Conservation (phyloP, 192 early-diverging fungal species). For the Coemansia sp. region DNA sequence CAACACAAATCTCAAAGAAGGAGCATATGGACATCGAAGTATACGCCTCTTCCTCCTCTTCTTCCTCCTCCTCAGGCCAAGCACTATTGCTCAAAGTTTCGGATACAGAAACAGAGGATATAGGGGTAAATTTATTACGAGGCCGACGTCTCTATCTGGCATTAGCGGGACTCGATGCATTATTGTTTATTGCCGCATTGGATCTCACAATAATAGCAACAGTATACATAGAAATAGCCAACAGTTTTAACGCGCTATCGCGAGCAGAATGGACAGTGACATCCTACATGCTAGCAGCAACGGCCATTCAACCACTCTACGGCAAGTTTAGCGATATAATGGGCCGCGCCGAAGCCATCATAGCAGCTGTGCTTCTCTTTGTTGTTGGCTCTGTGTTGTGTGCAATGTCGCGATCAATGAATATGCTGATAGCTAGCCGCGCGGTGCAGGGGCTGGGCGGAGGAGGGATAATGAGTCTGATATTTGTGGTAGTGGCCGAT, state of each 20-base stretch:
- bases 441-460: slow-evolving; percentile 84
- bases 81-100: neutral
- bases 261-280: slow-evolving; percentile 84
- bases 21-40: neutral
- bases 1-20: neutral
- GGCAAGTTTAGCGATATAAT: slow-evolving; percentile 90
- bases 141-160: slow-evolving; percentile 41
- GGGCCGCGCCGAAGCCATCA: slow-evolving; percentile 77
- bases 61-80: neutral
- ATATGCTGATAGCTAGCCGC: slow-evolving; percentile 69
- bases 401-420: slow-evolving; percentile 66
- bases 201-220: slow-evolving; percentile 88
- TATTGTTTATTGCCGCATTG: slow-evolving; percentile 74
- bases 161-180: slow-evolving; percentile 56
- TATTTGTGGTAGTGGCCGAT: slow-evolving; percentile 83
- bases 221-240: slow-evolving; percentile 70
- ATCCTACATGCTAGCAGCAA: slow-evolving; percentile 64
- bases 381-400: slow-evolving; percentile 80
- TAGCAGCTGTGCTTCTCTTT: slow-evolving; percentile 75
- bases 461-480: slow-evolving; percentile 69
- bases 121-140: neutral
- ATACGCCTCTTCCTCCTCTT: neutral
- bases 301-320: slow-evolving; percentile 66
- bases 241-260: slow-evolving; percentile 68
- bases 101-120: neutral